Evolutionary conservation across 1,284 basidiomycete genomes (phyloP), one percentile per base, ranked within the genome.

Genomic region (Leccinum insigne): DNA sequence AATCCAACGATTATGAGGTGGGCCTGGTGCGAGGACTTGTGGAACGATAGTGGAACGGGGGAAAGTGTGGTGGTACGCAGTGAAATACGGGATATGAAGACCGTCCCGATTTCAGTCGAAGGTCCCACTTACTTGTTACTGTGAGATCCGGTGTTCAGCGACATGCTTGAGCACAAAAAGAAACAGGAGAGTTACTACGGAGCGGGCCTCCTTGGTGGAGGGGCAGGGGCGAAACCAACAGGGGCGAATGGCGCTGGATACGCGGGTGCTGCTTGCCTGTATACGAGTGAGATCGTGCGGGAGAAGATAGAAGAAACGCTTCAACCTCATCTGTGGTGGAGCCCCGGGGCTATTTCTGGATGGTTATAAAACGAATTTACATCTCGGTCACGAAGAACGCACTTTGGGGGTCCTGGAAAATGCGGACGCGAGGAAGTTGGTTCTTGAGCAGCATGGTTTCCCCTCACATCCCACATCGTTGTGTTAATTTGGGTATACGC

Each of bases 401-500:
- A 76, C 75, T 64, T 67, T 3, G 63, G 35, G 13, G 66, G 26
- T 1, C 11, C 58, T 16, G 73, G 68, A 61, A 67, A 73, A 29
- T 58, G 65, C n/a, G 67, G 65, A 61, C 23, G 61, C 4, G 76
- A 66, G 4, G 72, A 63, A 52, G 32, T 58, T 6, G 58, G 65
- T 26, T 69, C 66, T 61, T 70, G 67, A 13, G 58, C 42, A 47
- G 60, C 49, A 40, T 67, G 8, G 26, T 70, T 67, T 3, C 69
- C 77, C 7, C 71, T 70, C 60, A 67, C 5, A 29, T 76, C 77
- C 77, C 75, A 78, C 75, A 62, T 70, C 67, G 58, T 67, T 21
- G 76, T 23, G 35, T 76, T 75, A 11, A 77, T 66, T 57, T 78
- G 72, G 4, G 72, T 76, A 26, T 78, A 78, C 58, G 75, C 67